A percentile compares a stretch with the other conserved stretches of the same genome.
These are phyloP conservation scores for Massarina eburnea DNA, from an alignment of 2,329 filamentous ascomycete species.

Conservation along the genomic window DNA sequence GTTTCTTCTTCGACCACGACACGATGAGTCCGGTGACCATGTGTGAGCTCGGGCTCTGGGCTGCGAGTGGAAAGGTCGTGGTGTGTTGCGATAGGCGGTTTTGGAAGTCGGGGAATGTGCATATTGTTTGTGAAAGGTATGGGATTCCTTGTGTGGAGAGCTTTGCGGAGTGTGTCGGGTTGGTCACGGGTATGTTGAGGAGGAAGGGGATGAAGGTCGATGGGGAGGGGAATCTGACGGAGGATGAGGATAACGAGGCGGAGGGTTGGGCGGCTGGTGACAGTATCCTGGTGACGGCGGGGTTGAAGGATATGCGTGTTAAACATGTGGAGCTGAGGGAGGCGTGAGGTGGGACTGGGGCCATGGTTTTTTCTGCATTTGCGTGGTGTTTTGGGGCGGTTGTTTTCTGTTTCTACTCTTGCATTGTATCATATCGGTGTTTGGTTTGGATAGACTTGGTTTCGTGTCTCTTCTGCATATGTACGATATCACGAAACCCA, in stretches of 20 bases:
- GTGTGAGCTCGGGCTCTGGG: conserved; percentile 62
- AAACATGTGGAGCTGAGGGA: neutral
- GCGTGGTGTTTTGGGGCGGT: neutral
- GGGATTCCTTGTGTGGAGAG: conserved; percentile 49
- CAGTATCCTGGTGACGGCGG: neutral
- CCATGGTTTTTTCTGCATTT: neutral
- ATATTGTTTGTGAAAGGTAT: conserved; percentile 57
- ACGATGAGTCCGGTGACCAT: conserved; percentile 61
- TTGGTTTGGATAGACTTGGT: neutral
- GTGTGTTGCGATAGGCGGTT: conserved; percentile 58
- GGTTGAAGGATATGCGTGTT: neutral
- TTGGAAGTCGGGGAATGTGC: conserved; percentile 63
- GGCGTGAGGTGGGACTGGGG: neutral
- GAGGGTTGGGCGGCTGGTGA: neutral
- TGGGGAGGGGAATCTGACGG: conserved; percentile 13
- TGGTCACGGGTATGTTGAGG: conserved; percentile 37
- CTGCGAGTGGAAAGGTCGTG: conserved; percentile 49
- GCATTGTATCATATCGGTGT: neutral
- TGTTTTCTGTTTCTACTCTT: neutral
- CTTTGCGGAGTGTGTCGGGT: conserved; percentile 45
- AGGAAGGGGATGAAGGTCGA: conserved; percentile 29
- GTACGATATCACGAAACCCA: too few species aligned
- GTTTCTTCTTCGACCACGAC: conserved; percentile 58
- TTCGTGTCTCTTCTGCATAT: neutral
- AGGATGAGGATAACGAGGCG: conserved; percentile 1